These are phyloP conservation scores for Euphorbia tirucalli DNA, from an alignment of 345 rosid species.

Conservation along the genomic window DNA sequence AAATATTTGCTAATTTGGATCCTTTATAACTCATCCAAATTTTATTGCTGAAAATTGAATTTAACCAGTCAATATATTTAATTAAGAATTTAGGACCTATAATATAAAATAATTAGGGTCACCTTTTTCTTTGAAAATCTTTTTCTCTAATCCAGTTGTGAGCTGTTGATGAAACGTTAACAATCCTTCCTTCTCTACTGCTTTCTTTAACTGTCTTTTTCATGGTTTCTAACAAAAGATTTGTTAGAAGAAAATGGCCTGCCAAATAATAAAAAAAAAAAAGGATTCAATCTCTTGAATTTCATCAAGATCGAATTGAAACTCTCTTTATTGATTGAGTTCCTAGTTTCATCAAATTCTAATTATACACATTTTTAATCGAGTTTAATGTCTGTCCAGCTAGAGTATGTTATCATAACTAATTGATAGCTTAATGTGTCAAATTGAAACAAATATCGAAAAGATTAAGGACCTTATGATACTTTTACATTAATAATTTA, in stretches of 20 bases:
- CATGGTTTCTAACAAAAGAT: slow-evolving; percentile 17
- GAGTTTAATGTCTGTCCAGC: too few relatives aligned
- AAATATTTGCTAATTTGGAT: slow-evolving; percentile 42
- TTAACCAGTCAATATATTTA: neutral
- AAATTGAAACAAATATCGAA: too few relatives aligned
- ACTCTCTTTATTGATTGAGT: too few relatives aligned
- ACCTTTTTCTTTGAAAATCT: slow-evolving; percentile 47
- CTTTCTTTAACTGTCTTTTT: slow-evolving; percentile 35
- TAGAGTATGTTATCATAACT: too few relatives aligned
- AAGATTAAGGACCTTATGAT: too few relatives aligned
- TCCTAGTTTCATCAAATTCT: too few relatives aligned
- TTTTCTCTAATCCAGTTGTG: slow-evolving; percentile 45
- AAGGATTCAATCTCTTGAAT: too few relatives aligned
- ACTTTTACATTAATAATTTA: too few relatives aligned
- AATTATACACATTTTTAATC: too few relatives aligned
- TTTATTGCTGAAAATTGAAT: slow-evolving; percentile 20
- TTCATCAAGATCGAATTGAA: too few relatives aligned
- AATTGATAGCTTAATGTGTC: too few relatives aligned
- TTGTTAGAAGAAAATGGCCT: slow-evolving; percentile 67
- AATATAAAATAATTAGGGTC: neutral
- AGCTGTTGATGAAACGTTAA: slow-evolving; percentile 48
- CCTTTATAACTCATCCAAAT: slow-evolving; percentile 29
- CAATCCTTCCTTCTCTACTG: slow-evolving; percentile 57
- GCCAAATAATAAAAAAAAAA: neutral
- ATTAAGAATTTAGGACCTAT: neutral